Base-by-base conservation (phyloP, 2,329 filamentous ascomycete species). In the Amauroascus verrucosus region DNA sequence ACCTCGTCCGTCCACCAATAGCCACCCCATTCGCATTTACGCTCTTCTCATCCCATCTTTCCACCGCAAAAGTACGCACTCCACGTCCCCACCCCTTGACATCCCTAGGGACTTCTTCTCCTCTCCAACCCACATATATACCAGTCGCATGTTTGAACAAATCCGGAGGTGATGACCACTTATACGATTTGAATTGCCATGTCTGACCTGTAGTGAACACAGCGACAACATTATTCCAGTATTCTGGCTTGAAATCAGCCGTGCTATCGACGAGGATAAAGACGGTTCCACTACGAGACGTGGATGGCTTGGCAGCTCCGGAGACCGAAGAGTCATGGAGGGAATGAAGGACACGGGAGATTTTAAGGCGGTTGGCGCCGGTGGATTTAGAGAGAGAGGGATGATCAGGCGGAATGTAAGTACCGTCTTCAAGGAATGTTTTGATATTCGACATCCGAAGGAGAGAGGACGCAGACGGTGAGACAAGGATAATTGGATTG, bases 111-210 rank as follows among this genome's bases (percentile, higher is more conserved):
- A 84, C 71, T 57, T 82, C 78, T 64, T 97, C 90, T 48, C 87
- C 89, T 57, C 86, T 81, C 88, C 89, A 97, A 2, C 93, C 93
- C 1, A 98, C 83, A 64, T 88, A 95, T 48, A 98, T 75, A 53
- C 93, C 93, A 13, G 88, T 77, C 1, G 88, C 86, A 64, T 96
- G 87, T 60, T 83, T 82, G 74, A 98, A 98, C 48, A 98, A 77
- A 65, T 97, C 93, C 13, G 83, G 79, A 0, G 93, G 87, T 53
- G 85, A 84, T 61, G 84, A 84, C 88, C 93, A 98, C 71, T 95
- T 95, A 79, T 98, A 98, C 61, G 83, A 86, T 73, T 96, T 95
- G 74, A 98, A 98, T 72, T 98, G 93, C 93, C 93, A 98, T 8
- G 85, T 83, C 73, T 98, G 93, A 32, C 93, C 93, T 0, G 93